Conservation (phyloP, 139 green algal genomes). For the Micractinium sp. region DNA sequence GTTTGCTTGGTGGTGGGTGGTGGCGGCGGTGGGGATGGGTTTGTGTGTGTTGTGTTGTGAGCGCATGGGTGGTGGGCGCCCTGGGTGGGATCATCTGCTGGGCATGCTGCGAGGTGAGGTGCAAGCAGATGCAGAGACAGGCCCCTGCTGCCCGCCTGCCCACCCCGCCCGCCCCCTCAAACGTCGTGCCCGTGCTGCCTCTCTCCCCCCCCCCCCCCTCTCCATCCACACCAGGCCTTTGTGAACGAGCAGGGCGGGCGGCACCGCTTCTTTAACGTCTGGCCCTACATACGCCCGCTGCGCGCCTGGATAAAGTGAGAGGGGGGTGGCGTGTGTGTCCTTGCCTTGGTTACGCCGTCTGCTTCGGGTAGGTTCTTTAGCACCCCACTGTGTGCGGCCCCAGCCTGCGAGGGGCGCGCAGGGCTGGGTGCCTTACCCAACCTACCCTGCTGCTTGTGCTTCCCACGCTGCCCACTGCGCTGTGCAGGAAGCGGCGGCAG, state of each 20-base stretch:
- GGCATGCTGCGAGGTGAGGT: no score
- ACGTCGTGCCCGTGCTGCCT: neutral
- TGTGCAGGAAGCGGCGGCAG: neutral
- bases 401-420: no score
- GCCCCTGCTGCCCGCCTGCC: no score
- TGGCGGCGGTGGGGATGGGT: neutral
- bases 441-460: neutral
- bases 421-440: no score
- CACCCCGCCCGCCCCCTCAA: no score
- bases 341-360: neutral
- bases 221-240: conserved; percentile 64
- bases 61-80: no score
- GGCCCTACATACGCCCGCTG: conserved; percentile 69
- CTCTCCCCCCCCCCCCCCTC: neutral
- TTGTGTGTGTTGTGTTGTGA: no score
- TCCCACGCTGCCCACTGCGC: neutral
- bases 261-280: conserved; percentile 88
- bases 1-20: no score
- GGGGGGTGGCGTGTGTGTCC: neutral
- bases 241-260: conserved; percentile 65
- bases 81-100: no score
- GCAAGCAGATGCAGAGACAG: no score
- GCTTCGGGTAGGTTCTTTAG: no score
- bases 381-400: no score
- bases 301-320: conserved; percentile 59